Percentiles rank a stretch among this genome's conserved stretches.
phyloP scores from a whole-genome alignment of 129 eudicot species.

The Glebionis coronaria region DNA sequence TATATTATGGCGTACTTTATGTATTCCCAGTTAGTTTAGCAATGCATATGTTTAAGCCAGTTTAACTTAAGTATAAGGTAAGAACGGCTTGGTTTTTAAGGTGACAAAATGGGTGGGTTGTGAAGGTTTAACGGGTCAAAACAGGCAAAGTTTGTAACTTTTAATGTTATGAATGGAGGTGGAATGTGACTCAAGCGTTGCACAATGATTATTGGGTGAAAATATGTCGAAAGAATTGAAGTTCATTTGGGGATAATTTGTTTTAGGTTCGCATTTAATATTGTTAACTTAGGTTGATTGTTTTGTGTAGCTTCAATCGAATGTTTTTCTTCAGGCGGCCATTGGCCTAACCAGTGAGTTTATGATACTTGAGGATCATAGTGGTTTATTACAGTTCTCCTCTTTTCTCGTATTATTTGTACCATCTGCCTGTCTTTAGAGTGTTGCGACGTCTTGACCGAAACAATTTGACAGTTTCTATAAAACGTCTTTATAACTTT shows the following conservation, averaged over 20 bases:
- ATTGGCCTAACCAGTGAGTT: conserved; percentile 86
- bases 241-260: conserved; percentile 91
- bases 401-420: conserved; percentile 84
- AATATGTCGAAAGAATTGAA: conserved; percentile 66
- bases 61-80: too few species aligned
- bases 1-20: too few species aligned
- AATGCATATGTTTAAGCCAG: too few species aligned
- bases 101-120: too few species aligned
- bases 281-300: too few species aligned
- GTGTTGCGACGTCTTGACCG: conserved; percentile 68
- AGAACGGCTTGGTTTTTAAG: too few species aligned
- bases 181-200: conserved; percentile 68
- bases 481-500: background rate
- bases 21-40: too few species aligned
- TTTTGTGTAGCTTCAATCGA: conserved; percentile 83
- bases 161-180: conserved; percentile 37
- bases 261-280: conserved; percentile 67
- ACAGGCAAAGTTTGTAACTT: too few species aligned
- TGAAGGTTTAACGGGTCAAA: too few species aligned
- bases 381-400: conserved; percentile 82
- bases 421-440: conserved; percentile 92
- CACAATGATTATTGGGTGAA: conserved; percentile 69
- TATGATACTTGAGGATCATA: conserved; percentile 59
- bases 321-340: conserved; percentile 91
- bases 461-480: too few species aligned